Evolutionary conservation across 2,329 filamentous ascomycete species (phyloP), one percentile per base, ranked within the genome.

Genomic region (Sclerotiophoma versabilis): DNA sequence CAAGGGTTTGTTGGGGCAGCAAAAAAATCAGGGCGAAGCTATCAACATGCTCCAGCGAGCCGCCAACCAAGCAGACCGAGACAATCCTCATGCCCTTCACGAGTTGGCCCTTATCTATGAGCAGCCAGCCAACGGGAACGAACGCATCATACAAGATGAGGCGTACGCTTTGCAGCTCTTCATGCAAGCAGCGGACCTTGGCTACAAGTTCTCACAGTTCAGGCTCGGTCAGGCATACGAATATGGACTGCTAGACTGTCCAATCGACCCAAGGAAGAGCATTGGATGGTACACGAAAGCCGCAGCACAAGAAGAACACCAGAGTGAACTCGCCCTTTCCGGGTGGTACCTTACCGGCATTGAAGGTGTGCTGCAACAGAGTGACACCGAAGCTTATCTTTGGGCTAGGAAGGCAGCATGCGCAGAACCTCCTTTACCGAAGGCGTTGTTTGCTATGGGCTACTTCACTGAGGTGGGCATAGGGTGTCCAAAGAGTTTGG

Each of bases 381-480:
- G 88, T 71, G 95, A 99, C 66, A 96, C 91, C 0, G 95, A 99
- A 74, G 95, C 95, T 0, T 99, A 97, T 73, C 84, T 99, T 2
- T 99, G 95, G 95, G 93, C 95, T 10, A 83, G 93, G 19, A 98
- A 97, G 76, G 93, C 95, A 2, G 95, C 95, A 0, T 86, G 88
- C 60, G 90, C 92, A 3, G 92, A 93, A 39, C 79, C 78, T 11
- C 79, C 79, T 2, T 77, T 97, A 30, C 87, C 92, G 7, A 99
- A 98, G 80, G 95, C 95, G 0, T 91, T 98, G 78, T 98, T 97
- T 77, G 95, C 93, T 0, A 96, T 99, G 90, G 95, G 95, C 0
- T 97, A 98, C 77, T 97, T 96, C 71, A 96, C 91, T 0, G 95
- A 99, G 76, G 88, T 95, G 42, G 95, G 95, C 11, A 98, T 99